These are phyloP conservation scores for Elaeagnus macrophylla DNA, from an alignment of 306 rosid genomes.

Conservation along the genomic window DNA sequence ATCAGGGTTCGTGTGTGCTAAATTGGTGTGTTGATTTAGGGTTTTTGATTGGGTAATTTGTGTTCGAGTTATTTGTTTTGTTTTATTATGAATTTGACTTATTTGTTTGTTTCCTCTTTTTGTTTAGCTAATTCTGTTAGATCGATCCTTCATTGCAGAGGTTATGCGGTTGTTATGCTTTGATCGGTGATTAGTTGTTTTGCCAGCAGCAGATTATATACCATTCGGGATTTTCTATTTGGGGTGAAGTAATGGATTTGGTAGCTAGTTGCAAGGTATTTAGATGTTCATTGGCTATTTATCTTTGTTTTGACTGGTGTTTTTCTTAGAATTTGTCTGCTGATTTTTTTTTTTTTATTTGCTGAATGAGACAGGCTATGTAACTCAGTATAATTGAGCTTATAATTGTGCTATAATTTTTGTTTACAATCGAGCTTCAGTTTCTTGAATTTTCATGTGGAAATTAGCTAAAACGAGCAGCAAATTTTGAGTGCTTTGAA, in stretches of 20 bases:
- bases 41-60: neutral
- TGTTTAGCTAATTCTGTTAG: conserved; percentile 25
- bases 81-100: conserved; percentile 6
- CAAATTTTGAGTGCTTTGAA: too few species aligned
- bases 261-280: conserved; percentile 72
- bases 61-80: too few species aligned
- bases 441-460: too few species aligned
- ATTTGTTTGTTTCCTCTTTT: conserved; percentile 14
- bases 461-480: too few species aligned
- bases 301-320: neutral
- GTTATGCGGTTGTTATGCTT: conserved; percentile 28
- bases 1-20: neutral
- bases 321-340: too few species aligned
- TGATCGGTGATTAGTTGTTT: conserved; percentile 14
- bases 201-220: conserved; percentile 31
- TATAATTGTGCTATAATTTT: too few species aligned
- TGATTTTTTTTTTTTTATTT: too few species aligned
- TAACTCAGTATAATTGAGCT: too few species aligned
- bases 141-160: conserved; percentile 24
- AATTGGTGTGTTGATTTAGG: conserved; percentile 1
- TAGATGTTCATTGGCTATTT: neutral
- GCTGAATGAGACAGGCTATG: too few species aligned
- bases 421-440: too few species aligned
- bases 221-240: conserved; percentile 18
- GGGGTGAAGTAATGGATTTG: conserved; percentile 52